These are phyloP conservation scores for Leptographium procerum DNA, from an alignment of 2,329 filamentous ascomycete genomes.

Conservation along the genomic window DNA sequence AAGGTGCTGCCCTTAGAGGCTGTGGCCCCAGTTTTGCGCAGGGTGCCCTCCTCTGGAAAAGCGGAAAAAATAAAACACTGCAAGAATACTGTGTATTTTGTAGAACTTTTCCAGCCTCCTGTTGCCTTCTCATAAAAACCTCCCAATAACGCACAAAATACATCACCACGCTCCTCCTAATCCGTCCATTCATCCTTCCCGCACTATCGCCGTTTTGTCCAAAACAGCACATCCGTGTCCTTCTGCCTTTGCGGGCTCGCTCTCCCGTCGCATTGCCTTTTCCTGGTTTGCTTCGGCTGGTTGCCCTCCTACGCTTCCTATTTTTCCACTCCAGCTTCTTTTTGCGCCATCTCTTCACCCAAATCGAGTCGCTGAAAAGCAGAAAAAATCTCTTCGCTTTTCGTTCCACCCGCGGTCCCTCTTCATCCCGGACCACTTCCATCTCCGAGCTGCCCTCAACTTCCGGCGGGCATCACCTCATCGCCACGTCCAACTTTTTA, in stretches of 20 bases:
- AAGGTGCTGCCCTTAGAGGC: not conserved
- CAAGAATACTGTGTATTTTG: not conserved
- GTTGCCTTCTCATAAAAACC: conserved; percentile 7
- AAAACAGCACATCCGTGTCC: not conserved
- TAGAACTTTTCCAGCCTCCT: conserved; percentile 10
- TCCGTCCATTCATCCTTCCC: conserved; percentile 6
- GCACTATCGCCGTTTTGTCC: conserved; percentile 6
- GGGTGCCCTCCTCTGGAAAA: conserved; percentile 1
- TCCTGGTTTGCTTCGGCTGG: conserved; percentile 1
- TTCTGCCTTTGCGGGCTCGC: conserved; percentile 5
- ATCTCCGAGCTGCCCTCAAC: not conserved
- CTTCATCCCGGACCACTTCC: not conserved
- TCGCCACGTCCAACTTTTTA: not conserved
- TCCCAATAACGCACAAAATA: conserved; percentile 3
- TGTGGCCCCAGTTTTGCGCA: not conserved
- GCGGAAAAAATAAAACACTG: conserved; percentile 3
- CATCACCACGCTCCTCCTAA: conserved; percentile 7
- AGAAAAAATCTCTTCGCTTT: not conserved
- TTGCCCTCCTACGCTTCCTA: no score
- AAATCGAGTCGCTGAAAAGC: not conserved
- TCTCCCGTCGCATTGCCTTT: conserved; percentile 7
- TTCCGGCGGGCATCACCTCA: not conserved
- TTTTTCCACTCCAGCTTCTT: not conserved
- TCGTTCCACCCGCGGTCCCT: not conserved
- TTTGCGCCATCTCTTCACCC: not conserved